Percentiles rank a stretch among this genome's conserved stretches.
phyloP scores from a whole-genome alignment of 805 yeast genomes.

The Ascoidea rubescens region DNA sequence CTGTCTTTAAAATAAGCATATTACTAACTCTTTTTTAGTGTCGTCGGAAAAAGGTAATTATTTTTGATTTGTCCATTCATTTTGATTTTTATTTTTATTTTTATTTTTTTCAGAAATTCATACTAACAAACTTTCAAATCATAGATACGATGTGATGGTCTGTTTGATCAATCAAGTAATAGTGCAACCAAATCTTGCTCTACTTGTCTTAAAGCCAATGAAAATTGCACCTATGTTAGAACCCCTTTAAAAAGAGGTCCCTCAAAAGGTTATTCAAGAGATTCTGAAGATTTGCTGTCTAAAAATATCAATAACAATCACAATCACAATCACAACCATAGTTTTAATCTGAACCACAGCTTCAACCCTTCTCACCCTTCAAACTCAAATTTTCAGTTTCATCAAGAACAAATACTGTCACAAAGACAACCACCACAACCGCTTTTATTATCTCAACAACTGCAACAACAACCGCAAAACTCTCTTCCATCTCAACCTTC shows the following conservation, averaged over 20 bases:
- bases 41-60: background rate
- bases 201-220: constrained; percentile 47
- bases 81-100: too few relatives aligned
- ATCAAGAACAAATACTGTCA: background rate
- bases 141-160: constrained; percentile 43
- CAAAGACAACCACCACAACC: background rate
- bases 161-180: constrained; percentile 28
- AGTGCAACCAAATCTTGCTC: constrained; percentile 41
- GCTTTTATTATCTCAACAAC: too few relatives aligned
- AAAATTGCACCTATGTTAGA: constrained; percentile 52
- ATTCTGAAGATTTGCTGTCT: constrained; percentile 19
- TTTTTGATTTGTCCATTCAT: too few relatives aligned
- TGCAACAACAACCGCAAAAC: background rate
- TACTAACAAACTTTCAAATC: too few relatives aligned
- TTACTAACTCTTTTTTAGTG: background rate
- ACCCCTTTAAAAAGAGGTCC: constrained; percentile 74
- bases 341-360: background rate
- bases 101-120: too few relatives aligned
- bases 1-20: too few relatives aligned
- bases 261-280: constrained; percentile 51
- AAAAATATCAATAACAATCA: constrained; percentile 1
- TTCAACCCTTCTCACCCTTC: background rate
- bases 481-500: background rate
- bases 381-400: background rate
- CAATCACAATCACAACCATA: background rate